Conservation (phyloP, 345 rosid genomes). For the Eucalyptus erythrocorys region DNA sequence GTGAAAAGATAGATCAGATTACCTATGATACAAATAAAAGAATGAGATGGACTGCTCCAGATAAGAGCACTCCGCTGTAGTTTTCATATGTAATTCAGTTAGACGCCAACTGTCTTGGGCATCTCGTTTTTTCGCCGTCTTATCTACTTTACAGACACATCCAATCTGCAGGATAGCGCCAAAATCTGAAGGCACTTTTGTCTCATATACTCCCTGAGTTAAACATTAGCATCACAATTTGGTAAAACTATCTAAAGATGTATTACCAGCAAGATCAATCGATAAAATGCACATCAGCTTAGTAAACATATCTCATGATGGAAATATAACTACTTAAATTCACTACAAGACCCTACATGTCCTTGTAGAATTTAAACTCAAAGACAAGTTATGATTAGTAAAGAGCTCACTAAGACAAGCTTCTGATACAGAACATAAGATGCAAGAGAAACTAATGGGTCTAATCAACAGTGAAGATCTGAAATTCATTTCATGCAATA, state of each 20-base stretch:
- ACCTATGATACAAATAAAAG: conserved; percentile 90
- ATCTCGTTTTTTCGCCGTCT: conserved; percentile 47
- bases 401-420: not conserved
- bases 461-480: not conserved
- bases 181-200: conserved; percentile 69
- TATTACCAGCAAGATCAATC: not conserved
- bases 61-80: conserved; percentile 84
- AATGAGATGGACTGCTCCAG: conserved; percentile 65
- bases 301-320: not conserved
- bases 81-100: conserved; percentile 78
- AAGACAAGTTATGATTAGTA: not conserved
- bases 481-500: not conserved
- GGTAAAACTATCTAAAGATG: not conserved
- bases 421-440: not conserved
- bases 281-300: not conserved
- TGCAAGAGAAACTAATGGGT: not conserved
- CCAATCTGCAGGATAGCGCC: conserved; percentile 81
- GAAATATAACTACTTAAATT: not conserved
- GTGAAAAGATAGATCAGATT: not conserved
- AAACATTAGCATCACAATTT: not conserved
- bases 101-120: conserved; percentile 77
- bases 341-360: not conserved
- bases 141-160: conserved; percentile 87
- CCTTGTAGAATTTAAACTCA: not conserved
- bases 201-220: conserved; percentile 83